Conservation (phyloP, 768 basidiomycete species). For the Suillus luteus region DNA sequence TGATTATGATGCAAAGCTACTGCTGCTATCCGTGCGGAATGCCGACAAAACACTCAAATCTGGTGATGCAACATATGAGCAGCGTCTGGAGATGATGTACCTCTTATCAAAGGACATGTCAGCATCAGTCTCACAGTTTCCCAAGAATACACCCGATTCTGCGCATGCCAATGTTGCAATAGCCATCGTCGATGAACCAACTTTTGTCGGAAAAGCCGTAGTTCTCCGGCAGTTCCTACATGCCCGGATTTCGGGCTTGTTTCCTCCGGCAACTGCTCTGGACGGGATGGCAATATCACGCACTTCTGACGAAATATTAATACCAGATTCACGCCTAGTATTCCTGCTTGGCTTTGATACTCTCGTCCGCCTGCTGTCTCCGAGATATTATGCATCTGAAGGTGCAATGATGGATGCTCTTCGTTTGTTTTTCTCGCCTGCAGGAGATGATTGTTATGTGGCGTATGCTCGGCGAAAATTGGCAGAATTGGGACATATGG, state of each 20-base stretch:
- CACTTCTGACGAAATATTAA: conserved; percentile 8
- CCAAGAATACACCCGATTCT: neutral
- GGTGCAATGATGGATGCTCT: conserved; percentile 59
- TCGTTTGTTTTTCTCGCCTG: conserved; percentile 55
- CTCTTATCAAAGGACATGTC: conserved; percentile 56
- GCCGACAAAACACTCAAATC: conserved; percentile 77
- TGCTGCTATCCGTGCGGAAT: conserved; percentile 84
- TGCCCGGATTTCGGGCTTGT: conserved; percentile 21
- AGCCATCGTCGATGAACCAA: conserved; percentile 84
- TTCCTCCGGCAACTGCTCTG: conserved; percentile 20
- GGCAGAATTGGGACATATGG: conserved; percentile 17
- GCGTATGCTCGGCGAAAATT: conserved; percentile 62
- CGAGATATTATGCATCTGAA: conserved; percentile 66
- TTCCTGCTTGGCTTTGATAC: conserved; percentile 88
- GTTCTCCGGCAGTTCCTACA: conserved; percentile 55
- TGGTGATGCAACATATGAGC: conserved; percentile 71
- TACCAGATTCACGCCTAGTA: conserved; percentile 46
- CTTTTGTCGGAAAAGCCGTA: conserved; percentile 81
- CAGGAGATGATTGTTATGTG: conserved; percentile 60
- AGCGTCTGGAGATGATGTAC: conserved; percentile 86
- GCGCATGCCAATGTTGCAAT: conserved; percentile 60
- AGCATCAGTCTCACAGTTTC: neutral
- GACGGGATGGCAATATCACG: conserved; percentile 16
- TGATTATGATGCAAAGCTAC: conserved; percentile 71
- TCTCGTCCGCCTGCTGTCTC: conserved; percentile 73